Conservation (phyloP, 805 yeast species). For the Lipomyces anomalus region DNA sequence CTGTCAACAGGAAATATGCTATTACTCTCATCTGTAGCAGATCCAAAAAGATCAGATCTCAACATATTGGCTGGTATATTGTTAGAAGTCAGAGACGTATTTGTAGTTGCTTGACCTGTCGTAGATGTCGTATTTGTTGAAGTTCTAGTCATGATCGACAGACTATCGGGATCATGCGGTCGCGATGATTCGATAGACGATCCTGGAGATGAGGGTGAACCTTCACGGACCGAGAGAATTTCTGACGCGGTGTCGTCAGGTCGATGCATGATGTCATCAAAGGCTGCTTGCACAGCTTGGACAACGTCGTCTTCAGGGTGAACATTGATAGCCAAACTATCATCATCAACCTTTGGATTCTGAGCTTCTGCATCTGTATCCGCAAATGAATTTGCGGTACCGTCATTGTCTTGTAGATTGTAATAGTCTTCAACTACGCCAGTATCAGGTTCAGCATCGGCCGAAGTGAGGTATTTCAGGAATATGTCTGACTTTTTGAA, state of each 20-base stretch:
- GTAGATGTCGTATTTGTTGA: constrained; percentile 1
- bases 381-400: constrained; percentile 32
- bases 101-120: neutral
- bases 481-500: constrained; percentile 58
- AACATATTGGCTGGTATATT: neutral
- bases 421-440: constrained; percentile 31
- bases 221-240: neutral
- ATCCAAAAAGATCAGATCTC: constrained; percentile 23
- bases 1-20: constrained; percentile 18
- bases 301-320: constrained; percentile 37
- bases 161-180: neutral
- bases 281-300: constrained; percentile 62
- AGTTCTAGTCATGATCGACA: neutral
- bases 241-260: neutral
- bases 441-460: constrained; percentile 20
- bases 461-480: constrained; percentile 46
- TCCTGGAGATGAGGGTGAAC: constrained; percentile 7
- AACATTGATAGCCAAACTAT: constrained; percentile 16
- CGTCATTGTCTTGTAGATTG: constrained; percentile 29
- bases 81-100: neutral
- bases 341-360: constrained; percentile 9
- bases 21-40: constrained; percentile 7
- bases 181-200: constrained; percentile 14
- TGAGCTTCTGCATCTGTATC: too few relatives aligned
- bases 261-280: constrained; percentile 45